These are phyloP conservation scores for Gardenia jasminoides DNA, from an alignment of 257 asterid genomes.

Conservation along the genomic window DNA sequence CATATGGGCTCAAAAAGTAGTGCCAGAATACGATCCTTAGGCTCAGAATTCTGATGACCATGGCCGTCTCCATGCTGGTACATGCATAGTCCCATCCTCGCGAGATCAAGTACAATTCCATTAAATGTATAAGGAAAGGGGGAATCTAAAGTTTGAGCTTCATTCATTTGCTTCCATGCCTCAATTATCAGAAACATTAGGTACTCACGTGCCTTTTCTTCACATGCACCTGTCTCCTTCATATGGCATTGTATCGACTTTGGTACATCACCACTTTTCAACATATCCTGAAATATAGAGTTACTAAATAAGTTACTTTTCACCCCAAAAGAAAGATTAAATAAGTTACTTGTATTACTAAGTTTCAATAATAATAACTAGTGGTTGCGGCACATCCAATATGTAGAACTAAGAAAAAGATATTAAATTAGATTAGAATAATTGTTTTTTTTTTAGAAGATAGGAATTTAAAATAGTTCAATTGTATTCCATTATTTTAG, in stretches of 20 bases:
- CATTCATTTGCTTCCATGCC: slow-evolving; percentile 38
- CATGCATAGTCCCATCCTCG: slow-evolving; percentile 46
- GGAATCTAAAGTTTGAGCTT: background rate
- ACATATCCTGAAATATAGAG: background rate
- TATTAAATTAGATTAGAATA: no score
- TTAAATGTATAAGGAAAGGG: slow-evolving; percentile 16
- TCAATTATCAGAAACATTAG: slow-evolving; percentile 10
- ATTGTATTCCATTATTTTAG: no score
- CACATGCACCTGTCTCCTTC: slow-evolving; percentile 35
- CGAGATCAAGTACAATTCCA: slow-evolving; percentile 22
- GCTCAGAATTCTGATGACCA: slow-evolving; percentile 32
- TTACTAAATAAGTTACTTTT: no score
- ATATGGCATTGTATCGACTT: slow-evolving; percentile 44
- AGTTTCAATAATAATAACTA: no score
- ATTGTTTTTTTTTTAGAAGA: no score
- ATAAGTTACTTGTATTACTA: no score
- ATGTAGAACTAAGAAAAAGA: no score
- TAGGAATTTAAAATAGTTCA: no score
- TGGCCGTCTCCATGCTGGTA: slow-evolving; percentile 59
- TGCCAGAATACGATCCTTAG: slow-evolving; percentile 15
- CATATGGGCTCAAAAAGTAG: slow-evolving; percentile 22
- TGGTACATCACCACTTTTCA: slow-evolving; percentile 25
- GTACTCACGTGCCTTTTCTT: slow-evolving; percentile 25
- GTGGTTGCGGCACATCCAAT: no score
- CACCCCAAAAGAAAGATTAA: no score